Percentiles rank a stretch among this genome's conserved stretches.
These are phyloP conservation scores for Pontederia paniculata DNA, from an alignment of 176 grass and related monocot species.

Conservation along the genomic window DNA sequence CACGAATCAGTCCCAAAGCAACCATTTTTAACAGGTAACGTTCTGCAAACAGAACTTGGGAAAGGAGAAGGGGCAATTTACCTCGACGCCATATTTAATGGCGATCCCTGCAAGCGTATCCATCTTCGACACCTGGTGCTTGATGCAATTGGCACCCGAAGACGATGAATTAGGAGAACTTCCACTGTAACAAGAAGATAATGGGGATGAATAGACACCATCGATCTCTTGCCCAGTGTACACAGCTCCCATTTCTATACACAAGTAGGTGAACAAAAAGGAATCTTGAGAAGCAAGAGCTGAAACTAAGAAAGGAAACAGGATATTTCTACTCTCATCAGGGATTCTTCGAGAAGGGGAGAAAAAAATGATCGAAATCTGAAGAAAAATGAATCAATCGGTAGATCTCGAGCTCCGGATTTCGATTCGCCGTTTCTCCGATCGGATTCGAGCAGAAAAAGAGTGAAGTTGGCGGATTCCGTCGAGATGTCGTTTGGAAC, in stretches of 20 bases:
- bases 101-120: conserved; percentile 93
- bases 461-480: conserved; percentile 1
- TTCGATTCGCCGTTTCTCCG: not conserved
- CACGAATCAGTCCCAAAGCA: conserved; percentile 13
- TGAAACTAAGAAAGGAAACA: not conserved
- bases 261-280: not conserved
- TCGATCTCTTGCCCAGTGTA: conserved; percentile 38
- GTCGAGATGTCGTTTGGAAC: conserved; percentile 1
- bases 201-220: conserved; percentile 26
- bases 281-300: conserved; percentile 29
- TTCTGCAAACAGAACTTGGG: too few species aligned
- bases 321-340: not conserved
- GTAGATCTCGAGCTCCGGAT: conserved; percentile 9
- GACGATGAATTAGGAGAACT: conserved; percentile 34
- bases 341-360: not conserved
- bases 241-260: conserved; percentile 8
- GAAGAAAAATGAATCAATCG: conserved; percentile 24
- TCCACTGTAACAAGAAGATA: conserved; percentile 19
- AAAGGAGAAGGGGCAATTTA: too few species aligned
- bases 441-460: not conserved
- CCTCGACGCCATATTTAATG: conserved; percentile 98
- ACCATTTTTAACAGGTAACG: too few species aligned
- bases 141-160: conserved; percentile 50
- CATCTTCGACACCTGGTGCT: conserved; percentile 74
- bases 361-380: not conserved